phyloP scores from a whole-genome alignment of 495 filamentous ascomycete species.

The Mytilinidion resinicola region DNA sequence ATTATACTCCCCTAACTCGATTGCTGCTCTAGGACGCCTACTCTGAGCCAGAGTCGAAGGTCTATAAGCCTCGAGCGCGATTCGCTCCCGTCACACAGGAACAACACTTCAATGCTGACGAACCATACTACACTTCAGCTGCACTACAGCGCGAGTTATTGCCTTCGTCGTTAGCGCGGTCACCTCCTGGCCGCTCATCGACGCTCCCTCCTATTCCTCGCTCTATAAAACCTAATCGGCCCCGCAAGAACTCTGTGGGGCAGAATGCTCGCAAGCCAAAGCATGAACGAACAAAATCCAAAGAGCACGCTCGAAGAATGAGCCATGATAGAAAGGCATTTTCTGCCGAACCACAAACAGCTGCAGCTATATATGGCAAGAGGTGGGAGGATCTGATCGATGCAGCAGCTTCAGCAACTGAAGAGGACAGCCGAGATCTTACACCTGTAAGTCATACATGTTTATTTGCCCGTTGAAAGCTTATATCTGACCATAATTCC shows the following conservation, averaged over 20 bases:
- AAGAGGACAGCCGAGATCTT: slow-evolving; percentile 82
- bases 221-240: slow-evolving; percentile 54
- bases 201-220: slow-evolving; percentile 77
- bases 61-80: slow-evolving; percentile 40
- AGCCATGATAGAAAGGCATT: slow-evolving; percentile 72
- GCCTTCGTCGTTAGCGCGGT: slow-evolving; percentile 71
- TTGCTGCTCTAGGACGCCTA: slow-evolving; percentile 52
- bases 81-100: slow-evolving; percentile 24
- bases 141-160: slow-evolving; percentile 63
- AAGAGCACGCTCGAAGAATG: slow-evolving; percentile 56
- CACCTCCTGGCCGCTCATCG: slow-evolving; percentile 78
- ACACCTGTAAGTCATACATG: slow-evolving; percentile 57
- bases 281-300: slow-evolving; percentile 72
- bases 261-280: slow-evolving; percentile 65
- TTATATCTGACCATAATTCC: background rate
- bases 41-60: slow-evolving; percentile 58
- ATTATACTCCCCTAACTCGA: slow-evolving; percentile 26
- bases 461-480: background rate
- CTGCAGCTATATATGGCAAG: slow-evolving; percentile 69
- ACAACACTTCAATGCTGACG: slow-evolving; percentile 25
- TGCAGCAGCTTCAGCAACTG: slow-evolving; percentile 81
- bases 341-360: slow-evolving; percentile 69
- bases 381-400: slow-evolving; percentile 93
- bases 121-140: slow-evolving; percentile 43
- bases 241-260: slow-evolving; percentile 77